Percentiles rank a stretch among this genome's conserved stretches.
phyloP scores from a whole-genome alignment of 2,329 filamentous ascomycete species.

The Fonsecaea monophora region DNA sequence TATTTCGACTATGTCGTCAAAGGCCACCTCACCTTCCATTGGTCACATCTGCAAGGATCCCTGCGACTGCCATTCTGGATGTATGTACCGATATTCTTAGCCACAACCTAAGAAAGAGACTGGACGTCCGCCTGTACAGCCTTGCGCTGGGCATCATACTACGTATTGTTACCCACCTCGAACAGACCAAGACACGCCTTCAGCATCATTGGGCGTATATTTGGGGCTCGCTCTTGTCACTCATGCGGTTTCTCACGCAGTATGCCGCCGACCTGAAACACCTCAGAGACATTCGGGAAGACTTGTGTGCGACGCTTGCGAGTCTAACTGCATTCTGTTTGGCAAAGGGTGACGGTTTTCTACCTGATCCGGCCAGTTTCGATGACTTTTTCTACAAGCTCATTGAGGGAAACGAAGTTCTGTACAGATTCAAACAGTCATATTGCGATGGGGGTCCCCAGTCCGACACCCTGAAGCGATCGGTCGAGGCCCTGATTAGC shows the following conservation, averaged over 20 bases:
- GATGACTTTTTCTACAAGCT: conserved; percentile 99
- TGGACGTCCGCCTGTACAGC: conserved; percentile 84
- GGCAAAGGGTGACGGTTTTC: conserved; percentile 85
- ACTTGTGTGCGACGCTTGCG: conserved; percentile 76
- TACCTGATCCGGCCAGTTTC: conserved; percentile 85
- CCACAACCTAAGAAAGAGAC: conserved; percentile 84
- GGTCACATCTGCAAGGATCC: conserved; percentile 72
- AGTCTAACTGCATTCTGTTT: conserved; percentile 86
- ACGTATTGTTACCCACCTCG: conserved; percentile 82
- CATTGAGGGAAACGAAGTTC: conserved; percentile 82
- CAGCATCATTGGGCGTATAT: conserved; percentile 94
- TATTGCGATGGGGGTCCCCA: conserved; percentile 49
- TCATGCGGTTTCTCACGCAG: conserved; percentile 87
- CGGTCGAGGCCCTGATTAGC: conserved; percentile 78
- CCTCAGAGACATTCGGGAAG: conserved; percentile 68
- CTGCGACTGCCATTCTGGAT: conserved; percentile 80
- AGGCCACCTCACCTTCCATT: conserved; percentile 83
- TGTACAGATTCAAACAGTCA: conserved; percentile 74
- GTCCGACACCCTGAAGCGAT: conserved; percentile 59
- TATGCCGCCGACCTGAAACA: conserved; percentile 75
- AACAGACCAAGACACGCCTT: conserved; percentile 79
- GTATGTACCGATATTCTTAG: conserved; percentile 89
- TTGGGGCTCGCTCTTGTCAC: conserved; percentile 84
- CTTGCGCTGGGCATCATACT: conserved; percentile 82
- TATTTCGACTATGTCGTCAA: conserved; percentile 86